Base-by-base conservation (phyloP, 495 filamentous ascomycete species). In the Symbiotaphrina buchneri region DNA sequence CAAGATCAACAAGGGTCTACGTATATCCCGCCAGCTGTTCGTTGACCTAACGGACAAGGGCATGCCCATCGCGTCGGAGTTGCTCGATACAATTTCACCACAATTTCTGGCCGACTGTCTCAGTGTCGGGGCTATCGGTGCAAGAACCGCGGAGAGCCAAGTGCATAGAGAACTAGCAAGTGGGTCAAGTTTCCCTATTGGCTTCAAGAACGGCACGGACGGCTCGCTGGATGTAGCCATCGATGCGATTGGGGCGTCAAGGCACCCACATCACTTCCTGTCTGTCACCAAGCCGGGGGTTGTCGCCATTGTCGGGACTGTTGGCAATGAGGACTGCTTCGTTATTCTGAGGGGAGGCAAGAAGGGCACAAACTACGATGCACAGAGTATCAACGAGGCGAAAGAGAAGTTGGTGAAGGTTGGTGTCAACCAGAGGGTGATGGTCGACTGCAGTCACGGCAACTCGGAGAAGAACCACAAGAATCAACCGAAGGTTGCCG, bases 191-290 rank as follows among this genome's bases (percentile, higher is more conserved):
- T 99, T 95, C 70, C 87, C 90, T 2, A 81, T 99, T 8, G 90
- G 90, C 25, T 99, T 99, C 71, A 99, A 99, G 64, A 99, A 99
- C 50, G 90, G 90, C 34, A 99, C 90, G 18, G 90, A 99, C 49
- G 90, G 90, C 13, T 73, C 74, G 1, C 53, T 95, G 22, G 68
- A 73, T 35, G 80, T 95, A 2, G 83, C 90, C 1, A 77, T 99
- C 37, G 90, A 99, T 55, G 90, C 90, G 28, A 94, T 95, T 53
- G 85, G 84, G 33, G 76, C 90, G 27, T 51, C 20, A 26, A 47
- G 63, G 45, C 78, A 91, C 41, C 79, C 82, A 14, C 90, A 99
- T 44, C 90, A 95, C 59, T 99, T 99, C 70, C 61, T 99, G 39
- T 92, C 82, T 7, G 90, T 99, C 34, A 95, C 87, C 5, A 99